Base-by-base conservation (phyloP, 352 stramenopile genomes). In the Pilasporangium apinafurcum region DNA sequence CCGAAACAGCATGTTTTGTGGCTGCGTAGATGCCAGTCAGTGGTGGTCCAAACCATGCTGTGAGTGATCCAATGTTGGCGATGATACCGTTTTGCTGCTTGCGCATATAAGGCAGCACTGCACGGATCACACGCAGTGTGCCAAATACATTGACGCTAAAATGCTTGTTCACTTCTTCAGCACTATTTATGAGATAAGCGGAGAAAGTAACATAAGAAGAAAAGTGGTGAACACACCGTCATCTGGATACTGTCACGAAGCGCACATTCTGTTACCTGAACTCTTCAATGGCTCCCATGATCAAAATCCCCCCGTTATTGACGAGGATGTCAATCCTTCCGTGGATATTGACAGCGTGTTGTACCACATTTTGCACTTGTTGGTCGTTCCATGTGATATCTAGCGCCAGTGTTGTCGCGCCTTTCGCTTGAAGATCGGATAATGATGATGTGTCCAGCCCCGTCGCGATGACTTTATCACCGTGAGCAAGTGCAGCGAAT, bases 131-230 rank as follows among this genome's bases (percentile, higher is more conserved):
- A 4, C 46, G 48, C 37, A 67, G 38, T 47, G 66, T 53, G 22
- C 66, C 66, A 24, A 75, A 79, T 6, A 77, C 58, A 29, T 77
- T 73, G 24, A 62, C 71, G 50, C 66, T 58, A 56, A 62, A 77
- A 34, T 62, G 39, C 14, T 56, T 53, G 14, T 53, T 42, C 22
- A 77, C 46, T 27, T 74, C 65, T 28, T 71, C 37, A 9, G 56
- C 52, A 17, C 55, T n/a, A n/a, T n/a, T n/a, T n/a, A n/a, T n/a
- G n/a, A n/a, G n/a, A n/a, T n/a, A n/a, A n/a, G n/a, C n/a, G n/a
- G n/a, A n/a, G n/a, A n/a, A n/a, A n/a, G n/a, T n/a, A n/a, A n/a
- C n/a, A n/a, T n/a, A n/a, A n/a, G 60, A 17, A 55, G 57, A 29
- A 64, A 31, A 36, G 69, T 57, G 3, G 47, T 37, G 16, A 76